Percentiles rank a stretch among this genome's conserved stretches.
Evolutionary conservation across 2,329 filamentous ascomycete species (phyloP).

Genomic region (Tolypocladium ovalisporum): DNA sequence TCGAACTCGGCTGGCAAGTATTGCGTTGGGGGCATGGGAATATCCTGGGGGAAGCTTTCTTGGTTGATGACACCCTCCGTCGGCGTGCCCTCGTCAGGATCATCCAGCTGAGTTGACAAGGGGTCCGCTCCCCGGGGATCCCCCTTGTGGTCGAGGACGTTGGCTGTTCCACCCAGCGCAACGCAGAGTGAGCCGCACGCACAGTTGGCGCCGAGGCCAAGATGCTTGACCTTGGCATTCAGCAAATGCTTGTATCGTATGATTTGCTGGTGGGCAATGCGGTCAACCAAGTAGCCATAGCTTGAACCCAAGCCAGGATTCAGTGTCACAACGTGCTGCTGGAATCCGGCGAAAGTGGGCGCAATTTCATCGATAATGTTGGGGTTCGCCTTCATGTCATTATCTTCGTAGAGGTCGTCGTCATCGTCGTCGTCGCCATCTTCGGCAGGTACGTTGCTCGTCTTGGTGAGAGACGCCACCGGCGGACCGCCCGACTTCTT

Average conservation of each 20-base stretch:
- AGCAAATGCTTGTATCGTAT: conserved; percentile 70
- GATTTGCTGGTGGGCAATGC: conserved; percentile 72
- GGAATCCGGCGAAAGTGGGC: conserved; percentile 67
- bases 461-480: conserved; percentile 34
- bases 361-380: conserved; percentile 56
- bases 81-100: conserved; percentile 54
- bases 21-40: conserved; percentile 69
- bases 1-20: conserved; percentile 79
- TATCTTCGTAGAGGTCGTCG: conserved; percentile 42
- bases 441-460: conserved; percentile 4
- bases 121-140: conserved; percentile 49
- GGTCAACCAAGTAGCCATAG: conserved; percentile 58
- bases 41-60: conserved; percentile 69
- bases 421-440: conserved; percentile 41
- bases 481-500: conserved; percentile 43
- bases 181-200: conserved; percentile 52
- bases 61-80: conserved; percentile 58
- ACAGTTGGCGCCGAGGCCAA: conserved; percentile 51
- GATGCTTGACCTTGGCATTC: conserved; percentile 59
- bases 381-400: conserved; percentile 50
- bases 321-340: conserved; percentile 57
- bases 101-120: conserved; percentile 36
- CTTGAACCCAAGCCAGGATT: conserved; percentile 57
- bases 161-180: conserved; percentile 54
- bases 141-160: conserved; percentile 48